Percentiles rank a stretch among this genome's conserved stretches.
phyloP scores from a whole-genome alignment of 345 rosid genomes.

The Hevea brasiliensis region DNA sequence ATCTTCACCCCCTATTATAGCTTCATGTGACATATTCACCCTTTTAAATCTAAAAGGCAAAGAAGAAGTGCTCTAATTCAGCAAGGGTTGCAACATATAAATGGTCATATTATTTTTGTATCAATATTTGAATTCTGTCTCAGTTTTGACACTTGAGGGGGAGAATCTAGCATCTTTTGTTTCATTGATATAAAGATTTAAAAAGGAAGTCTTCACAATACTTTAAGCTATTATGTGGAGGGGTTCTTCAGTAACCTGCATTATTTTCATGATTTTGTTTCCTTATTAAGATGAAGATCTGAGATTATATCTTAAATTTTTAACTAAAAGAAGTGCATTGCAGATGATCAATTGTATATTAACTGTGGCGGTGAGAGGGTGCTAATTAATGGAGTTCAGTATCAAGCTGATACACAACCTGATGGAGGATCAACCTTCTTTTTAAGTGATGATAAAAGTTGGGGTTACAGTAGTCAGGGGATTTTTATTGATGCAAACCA shows the following conservation, averaged over 20 bases:
- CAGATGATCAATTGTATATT: constrained; percentile 7
- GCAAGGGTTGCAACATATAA: neutral
- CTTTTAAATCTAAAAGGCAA: too few species aligned
- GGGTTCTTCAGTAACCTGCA: too few species aligned
- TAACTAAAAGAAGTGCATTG: neutral
- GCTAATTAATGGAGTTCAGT: neutral
- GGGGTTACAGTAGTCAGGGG: neutral
- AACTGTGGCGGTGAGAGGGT: neutral
- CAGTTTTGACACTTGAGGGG: too few species aligned
- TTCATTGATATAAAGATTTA: too few species aligned
- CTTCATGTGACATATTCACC: neutral
- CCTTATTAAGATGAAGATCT: too few species aligned
- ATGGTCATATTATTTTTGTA: neutral
- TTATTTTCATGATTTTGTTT: too few species aligned
- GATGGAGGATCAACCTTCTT: constrained; percentile 7
- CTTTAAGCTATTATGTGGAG: too few species aligned
- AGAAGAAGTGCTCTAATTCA: too few species aligned
- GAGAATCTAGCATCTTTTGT: too few species aligned
- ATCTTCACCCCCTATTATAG: neutral
- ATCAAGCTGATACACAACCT: constrained; percentile 1
- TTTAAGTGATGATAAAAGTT: neutral
- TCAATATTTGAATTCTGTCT: too few species aligned
- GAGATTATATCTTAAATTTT: too few species aligned
- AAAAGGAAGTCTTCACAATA: too few species aligned
- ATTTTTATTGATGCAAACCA: neutral